Percentiles rank a stretch among this genome's conserved stretches.
phyloP scores from a whole-genome alignment of 2,329 filamentous ascomycete genomes.

The Macrophomina tecta region DNA sequence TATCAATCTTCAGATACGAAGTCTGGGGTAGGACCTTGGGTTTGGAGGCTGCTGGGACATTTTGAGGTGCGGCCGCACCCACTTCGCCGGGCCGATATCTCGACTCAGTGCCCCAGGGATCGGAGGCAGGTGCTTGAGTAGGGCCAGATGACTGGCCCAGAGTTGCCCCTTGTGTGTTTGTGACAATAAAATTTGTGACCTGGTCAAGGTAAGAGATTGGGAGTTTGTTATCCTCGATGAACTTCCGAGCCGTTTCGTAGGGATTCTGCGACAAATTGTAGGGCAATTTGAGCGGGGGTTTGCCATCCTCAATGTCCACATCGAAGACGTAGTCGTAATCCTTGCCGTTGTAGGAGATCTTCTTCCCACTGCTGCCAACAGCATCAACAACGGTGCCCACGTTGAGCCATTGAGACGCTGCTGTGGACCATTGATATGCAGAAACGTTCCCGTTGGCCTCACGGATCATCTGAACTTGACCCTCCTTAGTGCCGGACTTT shows the following conservation, averaged over 20 bases:
- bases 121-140: constrained; percentile 59
- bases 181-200: constrained; percentile 88
- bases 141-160: constrained; percentile 66
- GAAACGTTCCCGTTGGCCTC: constrained; percentile 82
- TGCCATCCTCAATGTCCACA: constrained; percentile 93
- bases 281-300: constrained; percentile 89
- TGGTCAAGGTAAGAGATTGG: constrained; percentile 87
- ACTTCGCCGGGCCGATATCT: constrained; percentile 78
- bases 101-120: constrained; percentile 79
- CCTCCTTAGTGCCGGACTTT: constrained; percentile 91
- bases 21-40: constrained; percentile 76
- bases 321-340: constrained; percentile 97
- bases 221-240: constrained; percentile 86
- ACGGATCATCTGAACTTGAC: constrained; percentile 90
- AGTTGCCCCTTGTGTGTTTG: constrained; percentile 86
- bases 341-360: constrained; percentile 73
- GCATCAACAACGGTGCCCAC: constrained; percentile 95
- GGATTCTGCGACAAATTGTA: constrained; percentile 93
- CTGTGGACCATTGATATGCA: constrained; percentile 83
- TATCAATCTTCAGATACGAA: constrained; percentile 77
- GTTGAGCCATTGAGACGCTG: constrained; percentile 73
- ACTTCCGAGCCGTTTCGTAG: constrained; percentile 89
- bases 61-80: constrained; percentile 45
- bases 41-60: constrained; percentile 43
- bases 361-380: constrained; percentile 75